Base-by-base conservation (phyloP, 2,329 filamentous ascomycete genomes). In the Hypoxylon sp. region DNA sequence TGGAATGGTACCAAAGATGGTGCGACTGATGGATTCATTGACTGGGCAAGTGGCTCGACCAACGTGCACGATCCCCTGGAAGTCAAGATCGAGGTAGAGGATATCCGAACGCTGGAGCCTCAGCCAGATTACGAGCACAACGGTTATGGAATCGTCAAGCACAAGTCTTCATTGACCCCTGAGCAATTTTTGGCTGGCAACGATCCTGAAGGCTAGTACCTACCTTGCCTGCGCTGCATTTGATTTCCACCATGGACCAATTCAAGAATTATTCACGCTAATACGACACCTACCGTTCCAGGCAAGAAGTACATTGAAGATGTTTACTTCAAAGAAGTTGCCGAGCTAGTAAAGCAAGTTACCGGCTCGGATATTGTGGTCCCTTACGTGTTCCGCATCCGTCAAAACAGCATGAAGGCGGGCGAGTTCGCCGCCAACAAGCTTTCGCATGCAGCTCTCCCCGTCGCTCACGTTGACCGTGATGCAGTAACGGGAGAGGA, bases 341-440 rank as follows among this genome's bases (percentile, higher is more conserved):
- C 59, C 2, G 63, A 63, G 50, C 43, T 66, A 8, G 62, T 65
- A 13, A 61, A 65, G 53, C 57, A 61, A 55, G 47, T 62, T 8
- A 66, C 63, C 17, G 63, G 61, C 29, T 64, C 63, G 4, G 48
- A 59, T 17, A 55, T 60, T 26, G 63, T 66, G 1, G 55, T 59
- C n/a, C 63, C 63, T 4, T 66, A 66, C 41, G 60, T 63, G 15
- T 66, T 66, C 44, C 63, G 63, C 25, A 61, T 66, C 36, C 63
- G 63, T 11, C 63, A 66, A 44, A 63, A 66, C 37, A 61, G 57
- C 41, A 60, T 60, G 55, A 55, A 58, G 25, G 55, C 55, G 0
- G 61, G 59, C 25, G 58, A 58, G 23, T 66, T 66, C 55, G 44
- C 54, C 2, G 58, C 62, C 29, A 55, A 60, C 45, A 61, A 64